Percentiles rank a stretch among this genome's conserved stretches.
phyloP scores from a whole-genome alignment of 371 early-diverging fungal species.

The Mucor racemosus region DNA sequence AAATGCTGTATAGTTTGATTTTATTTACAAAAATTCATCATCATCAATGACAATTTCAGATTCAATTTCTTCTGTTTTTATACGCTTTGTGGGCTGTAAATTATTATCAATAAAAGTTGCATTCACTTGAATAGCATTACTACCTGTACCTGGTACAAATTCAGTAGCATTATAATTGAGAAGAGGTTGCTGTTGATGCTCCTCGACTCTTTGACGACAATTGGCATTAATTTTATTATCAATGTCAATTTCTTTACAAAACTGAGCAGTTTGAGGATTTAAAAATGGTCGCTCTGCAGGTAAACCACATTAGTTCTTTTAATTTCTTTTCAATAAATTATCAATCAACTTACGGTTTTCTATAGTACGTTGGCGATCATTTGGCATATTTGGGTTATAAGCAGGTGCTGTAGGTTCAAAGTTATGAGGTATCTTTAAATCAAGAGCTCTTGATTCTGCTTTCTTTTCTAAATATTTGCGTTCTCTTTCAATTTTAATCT shows the following conservation, averaged over 20 bases:
- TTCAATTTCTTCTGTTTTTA: constrained; percentile 8
- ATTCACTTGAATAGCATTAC: background rate
- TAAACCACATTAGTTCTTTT: too few species aligned
- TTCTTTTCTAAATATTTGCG: constrained; percentile 25
- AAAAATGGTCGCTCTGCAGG: constrained; percentile 42
- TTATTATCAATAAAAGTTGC: background rate
- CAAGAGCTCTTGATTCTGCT: constrained; percentile 38
- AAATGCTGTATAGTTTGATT: background rate
- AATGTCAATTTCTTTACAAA: constrained; percentile 66
- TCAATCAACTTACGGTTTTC: constrained; percentile 34
- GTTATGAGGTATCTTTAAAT: constrained; percentile 67
- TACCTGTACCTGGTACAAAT: background rate
- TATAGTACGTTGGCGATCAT: constrained; percentile 27
- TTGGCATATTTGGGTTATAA: constrained; percentile 31
- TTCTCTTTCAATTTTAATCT: constrained; percentile 35
- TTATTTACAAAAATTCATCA: constrained; percentile 21
- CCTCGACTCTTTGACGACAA: background rate
- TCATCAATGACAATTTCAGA: constrained; percentile 34
- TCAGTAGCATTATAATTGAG: background rate
- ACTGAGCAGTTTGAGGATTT: constrained; percentile 74
- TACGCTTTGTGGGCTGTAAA: constrained; percentile 6
- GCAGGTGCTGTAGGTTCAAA: constrained; percentile 62
- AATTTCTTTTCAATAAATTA: background rate
- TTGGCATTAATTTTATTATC: constrained; percentile 56
- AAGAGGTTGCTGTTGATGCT: background rate